Percentiles rank a stretch among this genome's conserved stretches.
These are phyloP conservation scores for Sporothrix pallida DNA, from an alignment of 2,329 filamentous ascomycete species.

Conservation along the genomic window DNA sequence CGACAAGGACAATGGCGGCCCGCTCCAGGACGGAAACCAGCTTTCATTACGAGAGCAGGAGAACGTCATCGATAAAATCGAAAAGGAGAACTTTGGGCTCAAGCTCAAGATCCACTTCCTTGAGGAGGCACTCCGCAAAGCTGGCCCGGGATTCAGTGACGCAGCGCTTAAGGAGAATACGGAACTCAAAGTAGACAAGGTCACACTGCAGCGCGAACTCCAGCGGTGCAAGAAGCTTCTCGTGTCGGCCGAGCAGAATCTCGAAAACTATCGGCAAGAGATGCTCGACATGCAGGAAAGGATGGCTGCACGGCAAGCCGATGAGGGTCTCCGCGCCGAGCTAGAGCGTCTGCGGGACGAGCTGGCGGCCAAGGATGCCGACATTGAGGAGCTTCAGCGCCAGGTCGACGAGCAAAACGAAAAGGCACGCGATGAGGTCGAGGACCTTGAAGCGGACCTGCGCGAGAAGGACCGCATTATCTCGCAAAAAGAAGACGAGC, in stretches of 20 bases:
- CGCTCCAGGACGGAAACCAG: constrained; percentile 84
- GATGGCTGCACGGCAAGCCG: constrained; percentile 74
- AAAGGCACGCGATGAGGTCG: constrained; percentile 73
- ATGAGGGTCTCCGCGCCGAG: constrained; percentile 70
- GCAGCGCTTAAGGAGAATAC: constrained; percentile 92
- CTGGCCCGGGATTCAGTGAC: constrained; percentile 88
- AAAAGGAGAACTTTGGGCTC: constrained; percentile 97
- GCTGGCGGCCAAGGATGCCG: constrained; percentile 63
- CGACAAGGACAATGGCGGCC: constrained; percentile 65
- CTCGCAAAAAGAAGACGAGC: constrained; percentile 73
- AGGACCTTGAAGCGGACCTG: constrained; percentile 75
- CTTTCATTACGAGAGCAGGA: constrained; percentile 93
- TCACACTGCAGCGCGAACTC: constrained; percentile 87
- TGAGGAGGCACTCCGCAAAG: constrained; percentile 85
- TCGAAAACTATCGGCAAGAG: constrained; percentile 82
- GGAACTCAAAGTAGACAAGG: constrained; percentile 89
- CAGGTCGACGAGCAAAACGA: constrained; percentile 65
- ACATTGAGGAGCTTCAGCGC: constrained; percentile 65
- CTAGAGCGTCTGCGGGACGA: constrained; percentile 62
- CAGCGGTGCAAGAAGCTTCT: constrained; percentile 85
- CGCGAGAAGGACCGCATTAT: constrained; percentile 77
- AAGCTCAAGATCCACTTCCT: constrained; percentile 98
- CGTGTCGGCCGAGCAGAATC: constrained; percentile 79
- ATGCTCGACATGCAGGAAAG: constrained; percentile 83
- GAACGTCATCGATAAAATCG: constrained; percentile 91